phyloP scores from a whole-genome alignment of 345 rosid genomes.

The Eucalyptus decipiens region DNA sequence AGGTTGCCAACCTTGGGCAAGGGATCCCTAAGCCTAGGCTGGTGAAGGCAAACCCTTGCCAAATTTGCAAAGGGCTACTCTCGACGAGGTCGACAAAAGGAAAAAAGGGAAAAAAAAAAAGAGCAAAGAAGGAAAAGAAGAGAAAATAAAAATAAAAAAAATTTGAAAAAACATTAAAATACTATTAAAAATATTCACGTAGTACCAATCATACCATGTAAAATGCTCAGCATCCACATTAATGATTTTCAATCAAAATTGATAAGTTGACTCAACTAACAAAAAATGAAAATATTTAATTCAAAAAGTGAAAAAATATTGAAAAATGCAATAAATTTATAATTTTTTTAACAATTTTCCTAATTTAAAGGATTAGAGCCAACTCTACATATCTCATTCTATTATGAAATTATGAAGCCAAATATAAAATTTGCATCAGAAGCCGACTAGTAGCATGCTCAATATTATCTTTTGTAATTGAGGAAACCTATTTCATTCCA shows the following conservation, averaged over 20 bases:
- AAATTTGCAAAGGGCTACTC: too few relatives aligned
- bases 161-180: too few relatives aligned
- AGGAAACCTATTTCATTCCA: neutral
- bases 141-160: too few relatives aligned
- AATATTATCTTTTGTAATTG: neutral
- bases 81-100: fast-evolving
- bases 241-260: fast-evolving
- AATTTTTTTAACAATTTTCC: too few relatives aligned
- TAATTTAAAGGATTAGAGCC: neutral
- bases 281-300: fast-evolving
- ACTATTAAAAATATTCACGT: too few relatives aligned
- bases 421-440: neutral
- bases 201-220: fast-evolving
- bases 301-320: too few relatives aligned
- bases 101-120: fast-evolving
- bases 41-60: fast-evolving
- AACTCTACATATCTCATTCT: neutral
- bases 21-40: too few relatives aligned
- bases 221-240: fast-evolving
- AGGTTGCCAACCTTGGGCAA: too few relatives aligned
- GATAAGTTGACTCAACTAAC: fast-evolving
- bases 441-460: neutral
- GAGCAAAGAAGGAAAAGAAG: too few relatives aligned
- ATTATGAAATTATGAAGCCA: neutral
- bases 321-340: fast-evolving